These are phyloP conservation scores for Turritis glabra DNA, from an alignment of 345 rosid genomes.

Conservation along the genomic window DNA sequence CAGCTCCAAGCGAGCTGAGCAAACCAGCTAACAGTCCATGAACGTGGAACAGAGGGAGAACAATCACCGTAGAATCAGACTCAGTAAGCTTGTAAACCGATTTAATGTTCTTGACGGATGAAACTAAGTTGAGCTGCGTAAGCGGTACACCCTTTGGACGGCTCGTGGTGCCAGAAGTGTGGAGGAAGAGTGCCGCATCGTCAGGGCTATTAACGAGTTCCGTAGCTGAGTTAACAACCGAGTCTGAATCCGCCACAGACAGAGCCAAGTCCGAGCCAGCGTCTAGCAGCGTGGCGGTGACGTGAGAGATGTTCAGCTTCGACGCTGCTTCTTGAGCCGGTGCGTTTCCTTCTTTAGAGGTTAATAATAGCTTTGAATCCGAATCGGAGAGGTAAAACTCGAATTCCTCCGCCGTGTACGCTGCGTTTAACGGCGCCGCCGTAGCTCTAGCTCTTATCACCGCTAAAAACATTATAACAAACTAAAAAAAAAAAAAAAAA, in stretches of 20 bases:
- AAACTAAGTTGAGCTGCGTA: conserved; percentile 61
- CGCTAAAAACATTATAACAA: conserved; percentile 56
- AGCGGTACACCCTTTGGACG: conserved; percentile 78
- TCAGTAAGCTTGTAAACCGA: conserved; percentile 73
- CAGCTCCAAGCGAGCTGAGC: conserved; percentile 70
- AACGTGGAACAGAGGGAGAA: conserved; percentile 84
- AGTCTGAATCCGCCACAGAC: conserved; percentile 31
- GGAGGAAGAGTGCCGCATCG: conserved; percentile 68
- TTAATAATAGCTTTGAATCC: conserved; percentile 59
- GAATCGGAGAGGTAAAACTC: conserved; percentile 77
- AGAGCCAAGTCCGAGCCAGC: conserved; percentile 41
- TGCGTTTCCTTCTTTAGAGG: conserved; percentile 47
- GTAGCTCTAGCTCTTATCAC: conserved; percentile 57
- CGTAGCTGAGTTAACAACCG: conserved; percentile 21
- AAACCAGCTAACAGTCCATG: conserved; percentile 81
- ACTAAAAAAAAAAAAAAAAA: conserved; percentile 41
- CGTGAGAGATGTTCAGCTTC: conserved; percentile 57
- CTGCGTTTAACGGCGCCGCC: conserved; percentile 69
- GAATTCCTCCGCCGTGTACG: conserved; percentile 70
- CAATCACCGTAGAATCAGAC: conserved; percentile 77
- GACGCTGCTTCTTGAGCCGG: conserved; percentile 65
- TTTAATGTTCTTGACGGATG: conserved; percentile 56
- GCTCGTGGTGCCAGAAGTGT: conserved; percentile 81
- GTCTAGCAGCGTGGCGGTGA: conserved; percentile 39
- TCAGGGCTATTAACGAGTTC: conserved; percentile 52